Evolutionary conservation across 2,329 filamentous ascomycete genomes (phyloP).

Genomic region (Elsinoe ampelina): DNA sequence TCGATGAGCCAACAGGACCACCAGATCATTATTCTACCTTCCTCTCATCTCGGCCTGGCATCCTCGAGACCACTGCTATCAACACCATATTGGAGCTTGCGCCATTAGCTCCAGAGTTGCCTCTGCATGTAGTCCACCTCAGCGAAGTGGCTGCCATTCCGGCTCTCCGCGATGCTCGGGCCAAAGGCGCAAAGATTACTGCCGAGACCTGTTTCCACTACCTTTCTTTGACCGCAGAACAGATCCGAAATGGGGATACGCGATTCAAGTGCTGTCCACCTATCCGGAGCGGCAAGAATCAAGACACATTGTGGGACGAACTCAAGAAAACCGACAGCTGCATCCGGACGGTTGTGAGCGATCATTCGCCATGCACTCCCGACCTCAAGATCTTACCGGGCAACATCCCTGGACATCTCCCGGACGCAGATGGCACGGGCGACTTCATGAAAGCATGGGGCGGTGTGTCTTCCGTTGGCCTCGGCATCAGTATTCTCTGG

Average conservation of each 20-base stretch:
- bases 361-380: constrained; percentile 93
- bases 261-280: constrained; percentile 93
- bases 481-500: constrained; percentile 85
- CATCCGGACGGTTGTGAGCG: constrained; percentile 84
- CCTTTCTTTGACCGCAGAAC: constrained; percentile 72
- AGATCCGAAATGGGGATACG: constrained; percentile 75
- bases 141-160: constrained; percentile 50
- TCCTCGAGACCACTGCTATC: constrained; percentile 86
- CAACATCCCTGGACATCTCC: constrained; percentile 46
- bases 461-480: constrained; percentile 85
- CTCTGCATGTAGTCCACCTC: constrained; percentile 87
- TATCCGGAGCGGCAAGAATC: constrained; percentile 72
- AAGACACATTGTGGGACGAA: constrained; percentile 80
- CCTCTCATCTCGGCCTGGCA: constrained; percentile 76
- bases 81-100: constrained; percentile 77
- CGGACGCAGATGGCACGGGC: constrained; percentile 41
- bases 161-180: constrained; percentile 52
- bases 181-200: constrained; percentile 70
- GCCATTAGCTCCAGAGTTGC: constrained; percentile 67
- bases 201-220: constrained; percentile 97
- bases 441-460: constrained; percentile 97
- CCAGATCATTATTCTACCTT: constrained; percentile 80
- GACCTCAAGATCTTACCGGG: constrained; percentile 80
- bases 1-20: constrained; percentile 60
- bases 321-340: constrained; percentile 61